Conservation (phyloP, 2,329 filamentous ascomycete species). For the Arthrobotrys pseudoclavata region DNA sequence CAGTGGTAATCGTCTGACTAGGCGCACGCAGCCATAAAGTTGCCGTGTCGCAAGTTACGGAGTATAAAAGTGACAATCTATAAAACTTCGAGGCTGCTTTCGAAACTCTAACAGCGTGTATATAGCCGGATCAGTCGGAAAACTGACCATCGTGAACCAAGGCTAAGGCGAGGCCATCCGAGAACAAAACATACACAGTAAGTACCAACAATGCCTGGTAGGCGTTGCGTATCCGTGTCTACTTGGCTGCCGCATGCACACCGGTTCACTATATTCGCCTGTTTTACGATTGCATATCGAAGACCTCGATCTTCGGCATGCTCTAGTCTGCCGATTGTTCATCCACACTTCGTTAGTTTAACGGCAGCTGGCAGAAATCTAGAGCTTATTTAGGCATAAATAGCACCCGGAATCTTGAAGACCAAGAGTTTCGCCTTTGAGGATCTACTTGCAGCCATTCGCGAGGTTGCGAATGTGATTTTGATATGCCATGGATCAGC, state of each 20-base stretch:
- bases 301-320: slow-evolving; percentile 39
- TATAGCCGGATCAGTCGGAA: slow-evolving; percentile 54
- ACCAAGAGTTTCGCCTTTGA: slow-evolving; percentile 45
- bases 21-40: slow-evolving; percentile 47
- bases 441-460: slow-evolving; percentile 32
- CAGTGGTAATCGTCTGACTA: slow-evolving; percentile 13
- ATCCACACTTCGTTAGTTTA: slow-evolving; percentile 5
- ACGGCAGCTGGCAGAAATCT: not conserved
- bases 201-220: slow-evolving; percentile 17
- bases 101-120: slow-evolving; percentile 9
- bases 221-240: slow-evolving; percentile 20
- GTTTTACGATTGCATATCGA: slow-evolving; percentile 45
- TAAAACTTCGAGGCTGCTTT: slow-evolving; percentile 25
- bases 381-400: slow-evolving; percentile 40
- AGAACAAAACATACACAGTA: not conserved
- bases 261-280: slow-evolving; percentile 19
- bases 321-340: slow-evolving; percentile 11
- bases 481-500: slow-evolving; percentile 31
- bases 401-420: slow-evolving; percentile 42
- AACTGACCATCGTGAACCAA: slow-evolving; percentile 33
- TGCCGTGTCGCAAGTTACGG: slow-evolving; percentile 47
- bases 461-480: slow-evolving; percentile 18
- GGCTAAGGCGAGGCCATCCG: slow-evolving; percentile 15
- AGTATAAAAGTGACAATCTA: slow-evolving; percentile 32
- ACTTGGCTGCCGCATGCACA: slow-evolving; percentile 10